Evolutionary conservation across 768 basidiomycete genomes (phyloP), one percentile per base, ranked within the genome.

Genomic region (Hydnomerulius pinastri): DNA sequence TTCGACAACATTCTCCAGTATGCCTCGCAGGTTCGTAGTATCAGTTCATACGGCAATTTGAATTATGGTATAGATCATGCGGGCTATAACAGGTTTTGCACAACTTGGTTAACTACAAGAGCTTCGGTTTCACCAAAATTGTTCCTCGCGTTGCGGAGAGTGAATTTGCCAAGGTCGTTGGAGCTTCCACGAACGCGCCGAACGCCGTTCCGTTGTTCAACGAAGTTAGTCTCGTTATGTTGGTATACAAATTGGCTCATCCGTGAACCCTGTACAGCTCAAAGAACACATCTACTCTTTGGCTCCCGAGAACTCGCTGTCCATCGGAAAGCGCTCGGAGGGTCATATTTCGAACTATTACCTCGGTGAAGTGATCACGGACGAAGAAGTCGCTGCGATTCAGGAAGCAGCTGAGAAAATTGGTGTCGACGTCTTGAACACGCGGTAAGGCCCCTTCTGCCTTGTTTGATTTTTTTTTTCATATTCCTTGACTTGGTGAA

Each of bases 341-440:
- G 92, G 92, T 1, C 90, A 93, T 51, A 64, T 90, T 45, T 89
- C 86, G 25, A 90, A 92, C 64, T 95, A 94, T 67, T 95, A 95
- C 63, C 81, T 86, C 23, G 90, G 90, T 1, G 77, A 87, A 52
- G 64, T 78, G 9, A 81, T 87, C 18, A 76, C 78, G n/a, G 87
- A 92, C 52, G 81, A 82, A 0, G 92, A 93, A 63, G 90, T 92
- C 6, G 81, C 83, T 20, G 77, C 78, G 1, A 79, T 94, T 20
- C 92, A 93, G 65, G 73, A 72, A 7, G 83, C 83, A 1, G 85
- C 88, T 3, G 92, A 94, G 68, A 81, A 81, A 53, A 73, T 87
- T 24, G 81, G 77, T n/a, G 65, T 94, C 42, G 86, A 90, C 54
- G 78, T 90, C 9, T 65, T 92, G 51, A 93, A 93, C 64, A 94